phyloP scores from a whole-genome alignment of 1,139 yeast species.

The Protomyces gravidus region DNA sequence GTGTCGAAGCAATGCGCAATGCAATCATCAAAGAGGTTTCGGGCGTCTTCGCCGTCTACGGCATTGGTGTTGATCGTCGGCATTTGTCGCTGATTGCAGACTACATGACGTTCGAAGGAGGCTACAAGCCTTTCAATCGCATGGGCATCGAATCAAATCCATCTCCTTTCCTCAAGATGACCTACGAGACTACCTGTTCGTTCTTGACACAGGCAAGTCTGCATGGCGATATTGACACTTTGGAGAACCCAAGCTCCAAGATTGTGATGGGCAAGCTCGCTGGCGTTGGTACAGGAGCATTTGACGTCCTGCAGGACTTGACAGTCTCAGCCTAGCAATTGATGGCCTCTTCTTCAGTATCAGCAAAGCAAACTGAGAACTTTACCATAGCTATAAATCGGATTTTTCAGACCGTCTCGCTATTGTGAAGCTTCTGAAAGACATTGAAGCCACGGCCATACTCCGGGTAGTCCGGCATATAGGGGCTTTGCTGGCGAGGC shows the following conservation, averaged over 20 bases:
- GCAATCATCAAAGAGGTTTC: conserved; percentile 95
- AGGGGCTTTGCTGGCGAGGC: too few relatives aligned
- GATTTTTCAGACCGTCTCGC: too few relatives aligned
- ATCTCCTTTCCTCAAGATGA: conserved; percentile 97
- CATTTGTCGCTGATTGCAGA: conserved; percentile 97
- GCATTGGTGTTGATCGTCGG: conserved; percentile 86
- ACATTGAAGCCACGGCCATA: too few relatives aligned
- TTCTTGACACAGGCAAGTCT: conserved; percentile 94
- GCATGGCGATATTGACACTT: conserved; percentile 81
- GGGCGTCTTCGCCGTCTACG: conserved; percentile 85
- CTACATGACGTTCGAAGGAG: conserved; percentile 99
- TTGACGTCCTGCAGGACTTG: conserved; percentile 53
- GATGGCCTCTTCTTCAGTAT: too few relatives aligned
- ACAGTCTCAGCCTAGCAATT: neutral
- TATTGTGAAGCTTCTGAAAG: too few relatives aligned
- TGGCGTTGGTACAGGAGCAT: conserved; percentile 93
- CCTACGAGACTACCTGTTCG: conserved; percentile 96
- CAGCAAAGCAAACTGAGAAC: too few relatives aligned
- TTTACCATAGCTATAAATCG: too few relatives aligned
- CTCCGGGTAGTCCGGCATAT: too few relatives aligned
- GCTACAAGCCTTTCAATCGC: conserved; percentile 93
- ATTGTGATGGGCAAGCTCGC: conserved; percentile 89
- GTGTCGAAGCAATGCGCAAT: conserved; percentile 98
- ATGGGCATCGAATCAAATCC: conserved; percentile 96
- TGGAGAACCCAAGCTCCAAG: conserved; percentile 92